Conservation (phyloP, 1,284 basidiomycete genomes). For the Ganoderma lingzhi region DNA sequence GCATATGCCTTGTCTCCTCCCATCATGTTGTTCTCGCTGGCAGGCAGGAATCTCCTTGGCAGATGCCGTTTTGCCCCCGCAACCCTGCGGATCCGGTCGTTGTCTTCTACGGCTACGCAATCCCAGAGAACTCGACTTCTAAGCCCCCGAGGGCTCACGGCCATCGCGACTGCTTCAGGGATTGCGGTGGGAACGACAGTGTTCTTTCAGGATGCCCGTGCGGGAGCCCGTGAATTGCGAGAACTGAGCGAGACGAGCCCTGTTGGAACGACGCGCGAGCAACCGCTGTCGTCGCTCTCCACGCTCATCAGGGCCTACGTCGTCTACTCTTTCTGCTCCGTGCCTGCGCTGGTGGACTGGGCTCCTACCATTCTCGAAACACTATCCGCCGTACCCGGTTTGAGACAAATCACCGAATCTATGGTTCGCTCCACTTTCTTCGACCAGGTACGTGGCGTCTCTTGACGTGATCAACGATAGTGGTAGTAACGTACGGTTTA, state of each 20-base stretch:
- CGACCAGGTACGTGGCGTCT: slow-evolving; percentile 62
- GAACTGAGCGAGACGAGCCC: slow-evolving; percentile 15
- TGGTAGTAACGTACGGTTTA: slow-evolving; percentile 46
- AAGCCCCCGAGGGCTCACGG: slow-evolving; percentile 19
- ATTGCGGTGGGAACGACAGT: slow-evolving; percentile 13
- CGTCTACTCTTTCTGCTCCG: slow-evolving; percentile 84
- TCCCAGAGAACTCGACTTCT: slow-evolving; percentile 10
- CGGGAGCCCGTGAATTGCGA: slow-evolving; percentile 16
- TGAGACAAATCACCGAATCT: slow-evolving; percentile 72
- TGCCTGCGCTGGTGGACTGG: slow-evolving; percentile 80
- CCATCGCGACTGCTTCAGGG: slow-evolving; percentile 13
- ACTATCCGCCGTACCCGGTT: slow-evolving; percentile 69
- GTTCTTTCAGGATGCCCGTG: slow-evolving; percentile 27
- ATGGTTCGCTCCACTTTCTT: slow-evolving; percentile 89
- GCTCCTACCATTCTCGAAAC: slow-evolving; percentile 76
- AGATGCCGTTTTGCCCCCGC: neutral
- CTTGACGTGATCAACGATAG: neutral
- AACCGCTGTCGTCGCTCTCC: slow-evolving; percentile 44
- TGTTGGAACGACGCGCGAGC: slow-evolving; percentile 19
- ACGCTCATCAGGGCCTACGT: slow-evolving; percentile 74
- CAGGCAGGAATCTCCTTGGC: slow-evolving; percentile 13
- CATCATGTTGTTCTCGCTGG: slow-evolving; percentile 17
- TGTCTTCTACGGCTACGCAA: neutral
- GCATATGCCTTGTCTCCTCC: slow-evolving; percentile 10
- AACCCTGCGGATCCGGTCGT: slow-evolving; percentile 6